Conservation (phyloP, 2,329 filamentous ascomycete genomes). For the Camillea tinctor region DNA sequence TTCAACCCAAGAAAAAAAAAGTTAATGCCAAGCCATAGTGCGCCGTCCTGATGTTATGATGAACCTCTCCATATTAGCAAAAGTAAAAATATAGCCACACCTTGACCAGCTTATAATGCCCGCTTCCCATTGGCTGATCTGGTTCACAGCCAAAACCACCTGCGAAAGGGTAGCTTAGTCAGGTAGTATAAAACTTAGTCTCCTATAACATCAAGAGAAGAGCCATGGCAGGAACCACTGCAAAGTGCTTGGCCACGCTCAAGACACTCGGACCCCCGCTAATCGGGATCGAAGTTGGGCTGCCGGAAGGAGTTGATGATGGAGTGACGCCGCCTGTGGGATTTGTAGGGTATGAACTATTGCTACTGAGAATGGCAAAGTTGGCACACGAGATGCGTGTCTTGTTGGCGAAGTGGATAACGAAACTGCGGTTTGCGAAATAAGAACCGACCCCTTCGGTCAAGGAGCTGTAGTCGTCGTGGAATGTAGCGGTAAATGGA, state of each 20-base stretch:
- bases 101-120: background rate
- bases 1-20: background rate
- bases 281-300: background rate
- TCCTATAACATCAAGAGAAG: conserved; percentile 22
- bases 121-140: background rate
- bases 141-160: conserved; percentile 1
- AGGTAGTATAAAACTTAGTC: no score
- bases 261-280: conserved; percentile 7
- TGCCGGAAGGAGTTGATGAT: conserved; percentile 5
- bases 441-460: conserved; percentile 50
- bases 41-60: background rate
- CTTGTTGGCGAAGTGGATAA: conserved; percentile 63
- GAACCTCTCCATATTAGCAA: background rate
- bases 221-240: conserved; percentile 21
- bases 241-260: conserved; percentile 18
- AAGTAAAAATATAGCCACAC: background rate
- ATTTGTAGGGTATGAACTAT: conserved; percentile 13
- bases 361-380: conserved; percentile 41
- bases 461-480: conserved; percentile 59
- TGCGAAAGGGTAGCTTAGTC: background rate
- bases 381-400: conserved; percentile 65
- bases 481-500: conserved; percentile 49
- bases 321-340: conserved; percentile 9
- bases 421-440: conserved; percentile 64
- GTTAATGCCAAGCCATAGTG: background rate